These are phyloP conservation scores for Elsinoe fawcettii DNA, from an alignment of 2,329 filamentous ascomycete species.

Conservation along the genomic window DNA sequence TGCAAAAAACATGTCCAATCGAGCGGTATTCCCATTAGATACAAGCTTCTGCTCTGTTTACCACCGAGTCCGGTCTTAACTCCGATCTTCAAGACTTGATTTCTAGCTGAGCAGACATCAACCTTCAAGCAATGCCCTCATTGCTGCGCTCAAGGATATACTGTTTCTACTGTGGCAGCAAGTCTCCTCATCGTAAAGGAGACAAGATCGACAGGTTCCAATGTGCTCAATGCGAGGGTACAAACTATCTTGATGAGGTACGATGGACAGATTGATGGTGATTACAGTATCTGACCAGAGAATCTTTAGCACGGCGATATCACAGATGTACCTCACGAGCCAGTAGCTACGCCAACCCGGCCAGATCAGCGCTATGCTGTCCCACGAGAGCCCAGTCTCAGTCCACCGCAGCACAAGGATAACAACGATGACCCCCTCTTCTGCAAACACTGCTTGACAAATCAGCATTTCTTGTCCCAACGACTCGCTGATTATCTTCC, in stretches of 20 bases:
- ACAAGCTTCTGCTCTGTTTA: background rate
- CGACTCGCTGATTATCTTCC: constrained; percentile 75
- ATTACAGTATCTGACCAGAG: constrained; percentile 21
- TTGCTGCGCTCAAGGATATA: constrained; percentile 19
- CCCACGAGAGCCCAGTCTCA: constrained; percentile 29
- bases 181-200: constrained; percentile 53
- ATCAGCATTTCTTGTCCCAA: constrained; percentile 73
- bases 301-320: constrained; percentile 68
- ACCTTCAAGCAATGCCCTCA: constrained; percentile 14
- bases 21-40: background rate
- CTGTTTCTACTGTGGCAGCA: constrained; percentile 80
- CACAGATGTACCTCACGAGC: constrained; percentile 68
- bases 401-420: constrained; percentile 34
- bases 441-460: constrained; percentile 76
- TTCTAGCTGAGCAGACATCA: background rate
- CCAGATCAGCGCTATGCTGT: constrained; percentile 38
- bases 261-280: constrained; percentile 22
- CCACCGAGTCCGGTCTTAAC: constrained; percentile 1
- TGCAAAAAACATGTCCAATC: background rate
- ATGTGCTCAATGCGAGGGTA: constrained; percentile 72
- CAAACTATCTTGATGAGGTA: constrained; percentile 85
- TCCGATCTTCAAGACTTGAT: background rate
- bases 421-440: constrained; percentile 47
- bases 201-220: constrained; percentile 57
- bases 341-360: constrained; percentile 40